Base-by-base conservation (phyloP, 371 early-diverging fungal species). In the Mortierella sp. region DNA sequence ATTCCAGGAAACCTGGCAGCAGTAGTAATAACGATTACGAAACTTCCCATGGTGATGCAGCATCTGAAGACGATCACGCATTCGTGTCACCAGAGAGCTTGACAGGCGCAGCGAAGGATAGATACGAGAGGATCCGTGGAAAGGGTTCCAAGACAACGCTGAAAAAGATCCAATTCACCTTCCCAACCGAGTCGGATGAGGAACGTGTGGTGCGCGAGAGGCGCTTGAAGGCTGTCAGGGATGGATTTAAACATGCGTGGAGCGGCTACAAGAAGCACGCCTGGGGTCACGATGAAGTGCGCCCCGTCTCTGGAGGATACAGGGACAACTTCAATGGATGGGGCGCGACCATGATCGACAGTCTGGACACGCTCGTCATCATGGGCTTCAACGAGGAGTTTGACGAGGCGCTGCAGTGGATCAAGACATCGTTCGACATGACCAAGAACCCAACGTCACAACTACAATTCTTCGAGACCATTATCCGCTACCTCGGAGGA, bases 401-500 rank as follows among this genome's bases (percentile, higher is more conserved):
- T 64, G 68, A 79, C 15, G 84, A 81, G 30, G 89, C 92, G 6
- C 65, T 88, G 43, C 80, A 82, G 9, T 83, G 81, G 63, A 84
- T 95, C 19, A 58, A 66, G 23, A 64, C 32, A 5, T 64, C 81
- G 11, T 81, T 90, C 48, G 66, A 83, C 26, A 84, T 83, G 69
- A 80, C 80, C 34, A 80, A 81, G 81, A 53, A 73, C 39, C 68
- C 71, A 9, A 57, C 47, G 0, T 34, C n/a, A 2, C 57, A 57
- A 14, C 41, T 50, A 6, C 65, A 64, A 9, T 87, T 87, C 61
- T 97, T 97, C 79, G 98, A 98, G 79, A 89, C 92, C 41, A 89
- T 86, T n/a, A 98, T 97, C 47, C 88, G 97, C 0, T 88, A 94
- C 39, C 71, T 98, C 48, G 97, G 97, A 14, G 96, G 95, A 3